Evolutionary conservation across 768 basidiomycete genomes (phyloP).

Genomic region (Amanita jacksonii): DNA sequence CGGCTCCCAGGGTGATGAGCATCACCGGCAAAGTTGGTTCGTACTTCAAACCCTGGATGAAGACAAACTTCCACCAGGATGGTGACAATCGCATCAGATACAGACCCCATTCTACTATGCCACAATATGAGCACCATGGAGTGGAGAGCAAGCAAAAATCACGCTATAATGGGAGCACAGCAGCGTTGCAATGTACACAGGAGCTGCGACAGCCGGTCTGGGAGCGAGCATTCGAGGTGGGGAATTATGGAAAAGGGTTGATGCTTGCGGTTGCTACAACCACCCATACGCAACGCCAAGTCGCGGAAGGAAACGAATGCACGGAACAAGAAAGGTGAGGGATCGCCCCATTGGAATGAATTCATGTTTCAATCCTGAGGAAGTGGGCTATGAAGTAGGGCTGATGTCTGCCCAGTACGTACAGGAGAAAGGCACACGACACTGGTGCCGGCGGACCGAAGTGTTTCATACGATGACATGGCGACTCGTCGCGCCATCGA

Average conservation of each 20-base stretch:
- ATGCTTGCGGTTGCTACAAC: conserved; percentile 47
- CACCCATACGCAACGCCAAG: conserved; percentile 49
- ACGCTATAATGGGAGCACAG: too few relatives aligned
- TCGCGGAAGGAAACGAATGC: conserved; percentile 58
- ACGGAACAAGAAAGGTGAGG: conserved; percentile 50
- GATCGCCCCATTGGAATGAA: conserved; percentile 50
- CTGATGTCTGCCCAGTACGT: too few relatives aligned
- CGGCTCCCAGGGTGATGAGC: conserved; percentile 38
- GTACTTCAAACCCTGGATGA: conserved; percentile 43
- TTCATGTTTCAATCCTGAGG: conserved; percentile 1
- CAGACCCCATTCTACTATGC: conserved; percentile 37
- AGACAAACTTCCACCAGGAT: conserved; percentile 49
- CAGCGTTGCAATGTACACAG: conserved; percentile 22
- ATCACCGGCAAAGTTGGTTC: conserved; percentile 42
- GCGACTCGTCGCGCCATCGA: conserved; percentile 56
- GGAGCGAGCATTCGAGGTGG: too few relatives aligned
- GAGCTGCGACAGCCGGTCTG: conserved; percentile 25
- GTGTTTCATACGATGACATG: conserved; percentile 53
- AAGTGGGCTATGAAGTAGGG: too few relatives aligned
- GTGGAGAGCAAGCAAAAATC: neutral
- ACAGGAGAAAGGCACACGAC: conserved; percentile 56
- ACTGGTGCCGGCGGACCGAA: conserved; percentile 48
- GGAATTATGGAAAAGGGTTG: conserved; percentile 14
- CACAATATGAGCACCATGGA: neutral
- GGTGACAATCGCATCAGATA: conserved; percentile 40